These are phyloP conservation scores for Lentinula sp. DNA, from an alignment of 768 basidiomycete species.

Conservation along the genomic window DNA sequence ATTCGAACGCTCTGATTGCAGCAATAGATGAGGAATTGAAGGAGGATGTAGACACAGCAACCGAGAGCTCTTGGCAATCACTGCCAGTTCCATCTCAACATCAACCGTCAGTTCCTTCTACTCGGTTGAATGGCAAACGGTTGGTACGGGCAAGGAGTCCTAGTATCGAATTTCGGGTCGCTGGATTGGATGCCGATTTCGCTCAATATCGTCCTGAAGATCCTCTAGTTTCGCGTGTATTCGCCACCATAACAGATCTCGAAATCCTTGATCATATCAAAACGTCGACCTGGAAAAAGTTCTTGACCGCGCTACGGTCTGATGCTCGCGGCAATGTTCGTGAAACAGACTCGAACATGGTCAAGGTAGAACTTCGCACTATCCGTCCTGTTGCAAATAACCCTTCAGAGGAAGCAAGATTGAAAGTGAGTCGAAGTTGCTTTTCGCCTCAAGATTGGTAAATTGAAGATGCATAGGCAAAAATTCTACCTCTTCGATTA, in stretches of 20 bases:
- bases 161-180: conserved; percentile 79
- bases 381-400: conserved; percentile 68
- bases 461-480: conserved; percentile 48
- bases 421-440: conserved; percentile 51
- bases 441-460: not conserved
- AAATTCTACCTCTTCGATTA: conserved; percentile 82
- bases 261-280: conserved; percentile 98
- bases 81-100: conserved; percentile 47
- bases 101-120: conserved; percentile 31
- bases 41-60: conserved; percentile 66
- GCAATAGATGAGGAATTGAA: conserved; percentile 91
- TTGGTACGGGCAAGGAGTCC: conserved; percentile 71
- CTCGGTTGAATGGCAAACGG: conserved; percentile 48
- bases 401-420: conserved; percentile 67
- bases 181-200: conserved; percentile 56
- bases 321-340: conserved; percentile 85
- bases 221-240: conserved; percentile 55
- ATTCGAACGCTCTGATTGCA: conserved; percentile 72
- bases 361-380: conserved; percentile 72
- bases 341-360: conserved; percentile 92
- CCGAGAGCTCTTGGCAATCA: conserved; percentile 89
- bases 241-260: conserved; percentile 62
- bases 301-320: conserved; percentile 78
- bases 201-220: conserved; percentile 56
- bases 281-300: conserved; percentile 98